Evolutionary conservation across 305 asterid genomes (phyloP).

Genomic region (Fraxinus velutina): DNA sequence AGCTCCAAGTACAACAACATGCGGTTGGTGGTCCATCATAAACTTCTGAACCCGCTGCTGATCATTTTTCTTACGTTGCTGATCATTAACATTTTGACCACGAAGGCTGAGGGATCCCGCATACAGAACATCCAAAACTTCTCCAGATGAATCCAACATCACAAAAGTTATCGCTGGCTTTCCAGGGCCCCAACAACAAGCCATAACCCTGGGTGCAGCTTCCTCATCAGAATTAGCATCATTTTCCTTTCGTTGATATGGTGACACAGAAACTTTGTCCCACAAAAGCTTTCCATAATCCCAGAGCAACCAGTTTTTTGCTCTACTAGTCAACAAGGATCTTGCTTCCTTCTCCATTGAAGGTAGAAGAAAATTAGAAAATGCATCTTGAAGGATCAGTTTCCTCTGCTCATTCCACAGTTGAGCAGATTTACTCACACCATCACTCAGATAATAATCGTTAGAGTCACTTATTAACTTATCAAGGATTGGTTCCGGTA

Average conservation of each 20-base stretch:
- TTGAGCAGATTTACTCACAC: constrained; percentile 96
- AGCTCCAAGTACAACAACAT: constrained; percentile 87
- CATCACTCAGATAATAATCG: constrained; percentile 85
- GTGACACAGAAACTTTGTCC: constrained; percentile 85
- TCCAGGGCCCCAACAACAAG: constrained; percentile 99
- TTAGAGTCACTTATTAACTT: constrained; percentile 70
- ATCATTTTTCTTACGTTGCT: constrained; percentile 89
- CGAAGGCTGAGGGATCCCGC: constrained; percentile 84
- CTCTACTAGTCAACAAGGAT: constrained; percentile 63
- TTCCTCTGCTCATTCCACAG: constrained; percentile 96
- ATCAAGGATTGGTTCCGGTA: constrained; percentile 64
- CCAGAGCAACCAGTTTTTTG: constrained; percentile 68
- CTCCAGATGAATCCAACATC: constrained; percentile 97
- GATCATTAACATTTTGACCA: constrained; percentile 82
- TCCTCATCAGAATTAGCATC: constrained; percentile 78
- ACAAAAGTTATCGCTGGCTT: constrained; percentile 93
- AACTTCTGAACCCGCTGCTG: constrained; percentile 92
- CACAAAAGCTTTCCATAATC: constrained; percentile 83
- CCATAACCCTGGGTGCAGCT: constrained; percentile 91
- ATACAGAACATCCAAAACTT: constrained; percentile 77
- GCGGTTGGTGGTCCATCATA: constrained; percentile 98
- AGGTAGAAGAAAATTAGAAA: constrained; percentile 67
- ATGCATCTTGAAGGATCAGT: constrained; percentile 78
- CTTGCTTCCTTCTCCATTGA: constrained; percentile 96
- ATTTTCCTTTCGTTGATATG: constrained; percentile 78